A percentile compares a stretch with the other conserved stretches of the same genome.
These are phyloP conservation scores for Rubus parviflorus DNA, from an alignment of 306 rosid genomes.

Conservation along the genomic window DNA sequence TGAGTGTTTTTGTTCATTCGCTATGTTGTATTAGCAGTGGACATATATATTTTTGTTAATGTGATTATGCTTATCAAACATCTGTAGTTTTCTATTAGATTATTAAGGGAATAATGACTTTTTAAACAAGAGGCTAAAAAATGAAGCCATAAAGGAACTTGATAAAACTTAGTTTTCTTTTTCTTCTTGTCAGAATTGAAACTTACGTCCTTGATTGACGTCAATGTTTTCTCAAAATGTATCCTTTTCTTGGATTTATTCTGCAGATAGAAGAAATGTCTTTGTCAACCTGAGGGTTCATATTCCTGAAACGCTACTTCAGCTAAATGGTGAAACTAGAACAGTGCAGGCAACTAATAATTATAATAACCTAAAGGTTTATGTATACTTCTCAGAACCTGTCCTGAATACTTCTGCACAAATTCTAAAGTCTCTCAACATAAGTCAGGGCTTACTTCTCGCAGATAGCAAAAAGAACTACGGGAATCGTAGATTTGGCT, in stretches of 20 bases:
- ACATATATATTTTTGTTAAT: background rate
- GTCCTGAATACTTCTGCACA: constrained; percentile 75
- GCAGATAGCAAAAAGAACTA: constrained; percentile 42
- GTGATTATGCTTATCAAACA: too few relatives aligned
- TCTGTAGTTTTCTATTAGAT: too few relatives aligned
- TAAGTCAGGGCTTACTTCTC: constrained; percentile 60
- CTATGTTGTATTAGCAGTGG: background rate
- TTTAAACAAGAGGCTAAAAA: background rate
- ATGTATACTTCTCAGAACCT: constrained; percentile 72
- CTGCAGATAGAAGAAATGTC: constrained; percentile 74
- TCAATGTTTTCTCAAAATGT: background rate
- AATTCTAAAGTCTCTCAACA: constrained; percentile 51
- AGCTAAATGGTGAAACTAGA: constrained; percentile 67
- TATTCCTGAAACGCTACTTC: constrained; percentile 66
- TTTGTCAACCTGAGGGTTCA: constrained; percentile 58
- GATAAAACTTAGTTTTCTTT: too few relatives aligned
- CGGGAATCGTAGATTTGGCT: constrained; percentile 74
- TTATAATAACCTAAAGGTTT: constrained; percentile 50
- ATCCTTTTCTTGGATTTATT: constrained; percentile 19
- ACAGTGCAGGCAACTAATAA: constrained; percentile 78
- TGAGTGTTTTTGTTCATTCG: constrained; percentile 41
- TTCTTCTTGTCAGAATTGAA: background rate
- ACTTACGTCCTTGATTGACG: background rate
- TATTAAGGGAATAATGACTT: too few relatives aligned
- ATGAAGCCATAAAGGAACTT: background rate